Evolutionary conservation across 202 grass and related monocot species (phyloP).

Genomic region (Musa balbisiana): DNA sequence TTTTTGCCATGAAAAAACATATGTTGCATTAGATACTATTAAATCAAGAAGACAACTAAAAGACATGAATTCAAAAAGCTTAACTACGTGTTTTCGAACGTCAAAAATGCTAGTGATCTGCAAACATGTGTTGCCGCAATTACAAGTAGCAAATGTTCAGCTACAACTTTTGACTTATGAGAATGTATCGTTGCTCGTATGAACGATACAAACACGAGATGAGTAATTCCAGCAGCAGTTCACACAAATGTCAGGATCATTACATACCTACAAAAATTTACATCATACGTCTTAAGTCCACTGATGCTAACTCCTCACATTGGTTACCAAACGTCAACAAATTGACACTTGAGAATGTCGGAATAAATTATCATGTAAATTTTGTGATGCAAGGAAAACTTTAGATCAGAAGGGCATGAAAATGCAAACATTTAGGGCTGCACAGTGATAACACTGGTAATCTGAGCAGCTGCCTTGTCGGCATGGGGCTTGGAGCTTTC

Average conservation of each 20-base stretch:
- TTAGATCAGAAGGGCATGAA: not conserved
- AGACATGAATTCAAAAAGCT: too few species aligned
- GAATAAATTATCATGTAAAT: not conserved
- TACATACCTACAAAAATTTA: constrained; percentile 6
- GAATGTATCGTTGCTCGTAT: not conserved
- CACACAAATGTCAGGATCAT: not conserved
- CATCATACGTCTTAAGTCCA: not conserved
- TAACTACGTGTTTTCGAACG: too few species aligned
- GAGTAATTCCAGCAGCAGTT: not conserved
- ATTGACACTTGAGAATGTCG: not conserved
- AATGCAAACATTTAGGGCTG: not conserved
- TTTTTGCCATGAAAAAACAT: too few species aligned
- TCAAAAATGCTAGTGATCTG: too few species aligned
- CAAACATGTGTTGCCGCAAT: too few species aligned
- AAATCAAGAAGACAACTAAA: too few species aligned
- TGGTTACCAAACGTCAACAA: not conserved
- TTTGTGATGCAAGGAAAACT: not conserved
- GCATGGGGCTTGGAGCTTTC: not conserved
- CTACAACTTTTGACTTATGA: not conserved
- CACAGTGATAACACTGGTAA: not conserved
- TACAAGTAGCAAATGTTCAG: too few species aligned
- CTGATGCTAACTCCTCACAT: not conserved
- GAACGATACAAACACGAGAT: not conserved
- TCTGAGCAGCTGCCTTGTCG: not conserved
- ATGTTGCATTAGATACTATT: too few species aligned